Base-by-base conservation (phyloP, 306 rosid species). In the Myrica gale region DNA sequence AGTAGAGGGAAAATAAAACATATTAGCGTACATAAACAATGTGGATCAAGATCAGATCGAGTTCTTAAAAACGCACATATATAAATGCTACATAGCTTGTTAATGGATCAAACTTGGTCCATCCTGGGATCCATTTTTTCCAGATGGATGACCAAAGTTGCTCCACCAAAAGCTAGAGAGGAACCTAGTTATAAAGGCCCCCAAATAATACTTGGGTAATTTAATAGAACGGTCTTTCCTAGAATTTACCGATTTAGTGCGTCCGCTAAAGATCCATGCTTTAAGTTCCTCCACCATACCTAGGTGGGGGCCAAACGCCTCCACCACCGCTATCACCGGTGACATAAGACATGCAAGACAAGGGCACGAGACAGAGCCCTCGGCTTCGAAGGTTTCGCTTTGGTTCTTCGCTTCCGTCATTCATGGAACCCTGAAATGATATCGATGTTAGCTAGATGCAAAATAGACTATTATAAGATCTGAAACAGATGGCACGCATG, bases 71-170 rank as follows among this genome's bases (percentile, higher is more conserved):
- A 13, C 43, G 52, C 58, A 76, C 13, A 4, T 48, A 32, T 61
- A 57, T 69, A 71, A 71, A 72, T 42, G 72, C 65, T 72, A 80
- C 78, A 86, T 74, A 37, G 57, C 60, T 79, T 54, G 66, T 87
- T 82, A 82, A 92, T 82, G 97, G 93, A 92, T 87, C 92, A 90
- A 88, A 92, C 85, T 84, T 88, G 96, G 92, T 90, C 92, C 83
- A 85, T 88, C 87, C 87, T 74, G 71, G 26, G 54, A 46, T 20
- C 42, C 52, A 68, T 51, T 23, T 68, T 75, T 16, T 75, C 39
- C 39, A 39, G 53, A 72, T 68, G 79, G 78, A 71, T 76, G 89
- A 88, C 89, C 92, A 92, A 92, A 87, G 88, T 90, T 90, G 96
- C 84, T 87, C 96, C 96, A 87, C 77, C 78, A 82, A 83, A 43